phyloP scores from a whole-genome alignment of 176 grass and related monocot genomes.

The Musa itinerans region DNA sequence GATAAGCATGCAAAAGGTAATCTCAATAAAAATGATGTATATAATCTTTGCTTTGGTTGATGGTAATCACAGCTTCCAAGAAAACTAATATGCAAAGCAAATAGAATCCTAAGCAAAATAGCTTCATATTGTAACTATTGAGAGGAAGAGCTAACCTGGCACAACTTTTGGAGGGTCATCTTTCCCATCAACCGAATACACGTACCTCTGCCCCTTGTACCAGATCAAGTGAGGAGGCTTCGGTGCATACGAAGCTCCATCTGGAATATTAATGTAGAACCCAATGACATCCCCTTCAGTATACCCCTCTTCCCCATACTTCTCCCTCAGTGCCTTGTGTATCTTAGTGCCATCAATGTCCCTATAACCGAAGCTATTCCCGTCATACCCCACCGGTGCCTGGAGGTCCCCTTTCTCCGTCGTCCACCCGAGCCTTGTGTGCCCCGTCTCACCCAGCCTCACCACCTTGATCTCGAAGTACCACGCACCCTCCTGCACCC shows the following conservation, averaged over 20 bases:
- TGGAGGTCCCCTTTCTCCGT: constrained; percentile 83
- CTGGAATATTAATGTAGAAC: constrained; percentile 77
- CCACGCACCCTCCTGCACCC: constrained; percentile 59
- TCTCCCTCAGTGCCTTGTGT: constrained; percentile 62
- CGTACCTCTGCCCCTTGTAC: constrained; percentile 73
- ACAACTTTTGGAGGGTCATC: constrained; percentile 48
- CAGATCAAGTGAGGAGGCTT: constrained; percentile 61
- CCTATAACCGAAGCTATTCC: constrained; percentile 61
- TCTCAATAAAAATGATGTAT: no score
- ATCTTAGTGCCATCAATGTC: constrained; percentile 75
- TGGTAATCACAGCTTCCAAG: no score
- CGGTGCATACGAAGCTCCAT: constrained; percentile 59
- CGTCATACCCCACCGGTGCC: constrained; percentile 69
- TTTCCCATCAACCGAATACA: constrained; percentile 47
- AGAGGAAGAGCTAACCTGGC: constrained; percentile 52
- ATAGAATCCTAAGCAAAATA: background rate
- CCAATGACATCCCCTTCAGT: constrained; percentile 69
- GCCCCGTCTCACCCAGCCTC: constrained; percentile 47
- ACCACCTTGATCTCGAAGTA: constrained; percentile 72
- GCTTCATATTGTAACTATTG: no score
- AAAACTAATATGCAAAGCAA: background rate
- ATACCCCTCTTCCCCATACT: constrained; percentile 56
- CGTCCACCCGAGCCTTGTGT: constrained; percentile 77
- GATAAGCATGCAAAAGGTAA: no score
- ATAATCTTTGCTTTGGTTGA: no score